Conservation (phyloP, 208 protist species). For the Acanthamoeba royreba region DNA sequence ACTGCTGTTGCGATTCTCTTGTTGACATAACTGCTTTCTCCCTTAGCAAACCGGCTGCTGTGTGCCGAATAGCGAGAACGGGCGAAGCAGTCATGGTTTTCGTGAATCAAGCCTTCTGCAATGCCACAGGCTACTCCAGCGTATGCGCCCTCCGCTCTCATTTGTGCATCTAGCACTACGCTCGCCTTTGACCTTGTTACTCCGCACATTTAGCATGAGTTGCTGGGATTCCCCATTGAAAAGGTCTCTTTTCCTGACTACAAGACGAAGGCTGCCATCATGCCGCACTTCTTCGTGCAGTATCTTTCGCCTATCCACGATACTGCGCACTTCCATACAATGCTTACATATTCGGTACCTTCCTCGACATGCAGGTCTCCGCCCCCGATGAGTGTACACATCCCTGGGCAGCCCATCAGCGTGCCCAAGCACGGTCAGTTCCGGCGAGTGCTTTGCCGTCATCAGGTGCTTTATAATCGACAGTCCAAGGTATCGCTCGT, state of each 20-base stretch:
- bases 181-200: background rate
- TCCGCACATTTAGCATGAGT: background rate
- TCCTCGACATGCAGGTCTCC: background rate
- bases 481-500: background rate
- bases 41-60: background rate
- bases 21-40: too few species aligned
- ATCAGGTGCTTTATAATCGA: background rate
- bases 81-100: background rate
- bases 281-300: background rate
- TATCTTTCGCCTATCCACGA: background rate
- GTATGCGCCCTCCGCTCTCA: background rate
- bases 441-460: background rate
- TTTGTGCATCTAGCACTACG: background rate
- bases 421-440: background rate
- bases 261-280: background rate
- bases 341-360: background rate
- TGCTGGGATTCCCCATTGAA: background rate
- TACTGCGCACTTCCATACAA: background rate
- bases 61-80: background rate
- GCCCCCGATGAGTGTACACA: background rate
- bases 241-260: background rate
- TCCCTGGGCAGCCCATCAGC: background rate
- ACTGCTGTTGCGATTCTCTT: too few species aligned
- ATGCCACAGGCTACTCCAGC: background rate
- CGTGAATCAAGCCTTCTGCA: background rate